These are phyloP conservation scores for Gossypioides kirkii DNA, from an alignment of 345 rosid species.

Conservation along the genomic window DNA sequence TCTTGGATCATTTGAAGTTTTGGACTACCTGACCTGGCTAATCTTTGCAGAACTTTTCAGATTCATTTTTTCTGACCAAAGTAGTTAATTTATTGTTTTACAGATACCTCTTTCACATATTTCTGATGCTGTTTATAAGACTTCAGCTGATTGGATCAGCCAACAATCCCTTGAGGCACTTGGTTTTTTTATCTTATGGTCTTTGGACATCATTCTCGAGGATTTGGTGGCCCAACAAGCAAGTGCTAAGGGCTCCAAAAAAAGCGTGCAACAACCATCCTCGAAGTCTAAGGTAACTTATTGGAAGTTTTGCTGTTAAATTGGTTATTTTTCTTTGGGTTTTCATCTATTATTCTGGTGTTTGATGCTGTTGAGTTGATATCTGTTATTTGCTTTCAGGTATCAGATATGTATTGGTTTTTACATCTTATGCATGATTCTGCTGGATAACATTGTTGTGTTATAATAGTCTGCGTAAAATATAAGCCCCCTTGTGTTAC, in stretches of 20 bases:
- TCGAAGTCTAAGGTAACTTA: slow-evolving; percentile 60
- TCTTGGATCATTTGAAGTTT: too few relatives aligned
- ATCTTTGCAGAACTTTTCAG: background rate
- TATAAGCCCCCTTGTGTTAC: background rate
- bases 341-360: background rate
- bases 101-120: slow-evolving; percentile 69
- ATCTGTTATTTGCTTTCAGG: background rate
- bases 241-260: slow-evolving; percentile 57
- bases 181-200: slow-evolving; percentile 56
- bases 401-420: background rate
- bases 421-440: background rate
- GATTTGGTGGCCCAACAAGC: slow-evolving; percentile 50
- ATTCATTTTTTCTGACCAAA: background rate
- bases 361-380: background rate
- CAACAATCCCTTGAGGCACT: slow-evolving; percentile 57
- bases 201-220: slow-evolving; percentile 53
- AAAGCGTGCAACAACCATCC: slow-evolving; percentile 41
- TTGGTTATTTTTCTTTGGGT: background rate
- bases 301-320: background rate
- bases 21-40: too few relatives aligned
- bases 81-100: slow-evolving; percentile 11
- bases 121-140: slow-evolving; percentile 63
- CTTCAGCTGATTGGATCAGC: slow-evolving; percentile 71
- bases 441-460: background rate
- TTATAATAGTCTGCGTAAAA: background rate